Evolutionary conservation across 1,284 basidiomycete species (phyloP).

Genomic region (Waitea zeae): DNA sequence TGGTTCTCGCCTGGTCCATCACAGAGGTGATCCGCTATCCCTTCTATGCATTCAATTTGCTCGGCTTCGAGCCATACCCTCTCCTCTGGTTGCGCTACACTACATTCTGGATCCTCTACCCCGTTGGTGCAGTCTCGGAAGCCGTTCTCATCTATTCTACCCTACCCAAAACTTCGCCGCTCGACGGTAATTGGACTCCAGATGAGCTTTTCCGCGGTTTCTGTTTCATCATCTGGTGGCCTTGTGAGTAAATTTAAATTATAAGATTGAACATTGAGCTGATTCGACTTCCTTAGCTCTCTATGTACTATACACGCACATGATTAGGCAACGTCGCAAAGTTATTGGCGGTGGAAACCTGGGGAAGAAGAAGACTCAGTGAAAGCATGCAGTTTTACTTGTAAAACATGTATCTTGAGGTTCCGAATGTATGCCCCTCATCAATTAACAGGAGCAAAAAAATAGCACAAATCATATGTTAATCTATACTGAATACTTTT

Average conservation of each 20-base stretch:
- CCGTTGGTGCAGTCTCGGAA: slow-evolving; percentile 82
- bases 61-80: slow-evolving; percentile 27
- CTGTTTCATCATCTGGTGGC: slow-evolving; percentile 83
- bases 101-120: slow-evolving; percentile 86
- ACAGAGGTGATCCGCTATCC: slow-evolving; percentile 89
- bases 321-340: slow-evolving; percentile 74
- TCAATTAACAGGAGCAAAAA: no score
- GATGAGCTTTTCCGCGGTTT: slow-evolving; percentile 34
- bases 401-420: no score
- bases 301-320: slow-evolving; percentile 80
- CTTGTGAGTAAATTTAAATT: slow-evolving; percentile 47
- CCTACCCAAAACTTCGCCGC: slow-evolving; percentile 34
- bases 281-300: slow-evolving; percentile 33
- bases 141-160: slow-evolving; percentile 73
- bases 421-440: no score
- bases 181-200: slow-evolving; percentile 10
- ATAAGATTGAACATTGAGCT: not conserved
- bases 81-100: slow-evolving; percentile 73
- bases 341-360: slow-evolving; percentile 31
- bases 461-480: no score
- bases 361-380: not conserved
- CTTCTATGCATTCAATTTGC: slow-evolving; percentile 69
- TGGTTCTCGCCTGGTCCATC: slow-evolving; percentile 88
- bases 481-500: no score
- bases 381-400: no score